Evolutionary conservation across 768 basidiomycete genomes (phyloP).

Genomic region (Psilocybe cyanescens): DNA sequence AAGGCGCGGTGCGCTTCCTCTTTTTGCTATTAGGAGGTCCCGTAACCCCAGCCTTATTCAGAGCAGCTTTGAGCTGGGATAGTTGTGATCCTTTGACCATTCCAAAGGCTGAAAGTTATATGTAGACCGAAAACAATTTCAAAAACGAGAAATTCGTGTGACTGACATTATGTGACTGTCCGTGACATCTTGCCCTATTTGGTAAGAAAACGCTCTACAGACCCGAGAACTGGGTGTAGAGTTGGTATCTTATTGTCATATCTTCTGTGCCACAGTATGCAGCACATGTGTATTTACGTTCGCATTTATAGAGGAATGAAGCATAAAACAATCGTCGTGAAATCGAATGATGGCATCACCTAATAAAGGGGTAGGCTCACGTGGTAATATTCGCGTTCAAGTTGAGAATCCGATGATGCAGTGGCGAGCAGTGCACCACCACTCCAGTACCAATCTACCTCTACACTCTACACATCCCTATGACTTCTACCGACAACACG

Average conservation of each 20-base stretch:
- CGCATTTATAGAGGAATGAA: too few species aligned
- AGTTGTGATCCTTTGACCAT: conserved; percentile 92
- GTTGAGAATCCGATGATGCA: not conserved
- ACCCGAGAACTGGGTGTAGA: too few species aligned
- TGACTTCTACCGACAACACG: conserved; percentile 17
- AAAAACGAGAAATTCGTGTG: conserved; percentile 29
- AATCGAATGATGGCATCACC: not conserved
- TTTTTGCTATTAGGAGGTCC: conserved; percentile 64
- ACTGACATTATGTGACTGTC: conserved; percentile 22
- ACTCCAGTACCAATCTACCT: not conserved
- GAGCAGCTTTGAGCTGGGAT: conserved; percentile 85
- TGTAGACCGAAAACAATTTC: not conserved
- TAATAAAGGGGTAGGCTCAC: not conserved
- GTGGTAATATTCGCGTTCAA: not conserved
- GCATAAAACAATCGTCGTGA: too few species aligned
- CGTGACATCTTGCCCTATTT: not conserved
- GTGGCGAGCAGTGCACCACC: not conserved
- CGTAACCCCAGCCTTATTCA: conserved; percentile 79
- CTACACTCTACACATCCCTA: conserved; percentile 3
- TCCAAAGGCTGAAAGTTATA: conserved; percentile 4
- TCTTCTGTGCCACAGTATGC: too few species aligned
- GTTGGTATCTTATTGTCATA: too few species aligned
- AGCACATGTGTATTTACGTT: too few species aligned
- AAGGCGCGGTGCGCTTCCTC: conserved; percentile 59
- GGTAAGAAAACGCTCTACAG: not conserved